These are phyloP conservation scores for Prunus kanzakura DNA, from an alignment of 306 rosid species.

Conservation along the genomic window DNA sequence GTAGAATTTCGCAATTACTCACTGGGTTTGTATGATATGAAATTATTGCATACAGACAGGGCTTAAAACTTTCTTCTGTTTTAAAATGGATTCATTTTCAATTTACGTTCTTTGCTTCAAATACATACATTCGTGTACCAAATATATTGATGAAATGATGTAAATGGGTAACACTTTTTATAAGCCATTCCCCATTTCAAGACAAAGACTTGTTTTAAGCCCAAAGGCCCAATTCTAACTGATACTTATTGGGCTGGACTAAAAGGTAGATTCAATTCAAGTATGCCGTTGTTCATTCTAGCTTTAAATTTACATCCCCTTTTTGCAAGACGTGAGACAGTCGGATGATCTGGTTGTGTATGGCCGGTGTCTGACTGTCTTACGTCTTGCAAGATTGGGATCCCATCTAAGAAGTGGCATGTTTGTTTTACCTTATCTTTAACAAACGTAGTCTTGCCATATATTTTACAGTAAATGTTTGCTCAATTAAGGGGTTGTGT, in stretches of 20 bases:
- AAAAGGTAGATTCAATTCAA: neutral
- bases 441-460: too few species aligned
- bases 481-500: too few species aligned
- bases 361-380: neutral
- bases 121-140: neutral
- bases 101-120: neutral
- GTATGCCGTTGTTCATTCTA: too few species aligned
- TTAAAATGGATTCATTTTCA: neutral
- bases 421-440: too few species aligned
- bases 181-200: neutral
- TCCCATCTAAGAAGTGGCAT: neutral
- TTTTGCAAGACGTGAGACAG: neutral
- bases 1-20: neutral
- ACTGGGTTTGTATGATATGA: neutral
- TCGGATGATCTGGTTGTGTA: neutral
- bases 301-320: too few species aligned
- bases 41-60: neutral
- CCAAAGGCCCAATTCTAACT: neutral
- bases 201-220: neutral
- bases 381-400: neutral
- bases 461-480: too few species aligned
- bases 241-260: neutral
- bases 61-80: neutral
- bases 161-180: neutral
- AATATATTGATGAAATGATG: too few species aligned